Conservation (phyloP, 2,329 filamentous ascomycete genomes). For the Plenodomus tracheiphilus region DNA sequence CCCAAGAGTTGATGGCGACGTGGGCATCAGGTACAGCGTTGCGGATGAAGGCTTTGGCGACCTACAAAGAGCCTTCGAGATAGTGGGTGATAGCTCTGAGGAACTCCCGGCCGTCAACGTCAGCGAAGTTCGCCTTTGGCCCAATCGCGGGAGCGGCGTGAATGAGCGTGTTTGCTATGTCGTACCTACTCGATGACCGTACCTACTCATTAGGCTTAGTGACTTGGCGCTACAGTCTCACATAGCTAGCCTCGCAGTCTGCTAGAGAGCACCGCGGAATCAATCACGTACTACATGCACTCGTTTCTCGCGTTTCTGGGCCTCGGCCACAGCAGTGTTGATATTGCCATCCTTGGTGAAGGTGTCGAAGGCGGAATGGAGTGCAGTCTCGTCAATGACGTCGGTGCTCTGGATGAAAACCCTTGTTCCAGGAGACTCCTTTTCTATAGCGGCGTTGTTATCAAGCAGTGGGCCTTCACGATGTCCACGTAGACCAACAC, state of each 20-base stretch:
- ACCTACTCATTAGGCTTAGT: no score
- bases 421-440: conserved; percentile 12
- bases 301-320: no score
- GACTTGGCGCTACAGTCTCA: no score
- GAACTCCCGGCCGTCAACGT: conserved; percentile 10
- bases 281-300: no score
- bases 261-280: no score
- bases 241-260: no score
- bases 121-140: conserved; percentile 1
- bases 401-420: conserved; percentile 19
- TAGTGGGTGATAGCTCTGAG: conserved; percentile 17
- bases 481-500: conserved; percentile 52
- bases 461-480: conserved; percentile 37
- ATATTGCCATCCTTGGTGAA: conserved; percentile 18
- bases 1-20: conserved; percentile 24
- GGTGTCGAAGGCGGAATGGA: conserved; percentile 20
- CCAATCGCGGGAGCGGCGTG: conserved; percentile 24
- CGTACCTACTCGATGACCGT: no score
- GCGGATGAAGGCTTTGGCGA: conserved; percentile 26
- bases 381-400: conserved; percentile 17
- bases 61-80: conserved; percentile 17
- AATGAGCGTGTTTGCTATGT: no score
- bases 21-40: conserved; percentile 12
- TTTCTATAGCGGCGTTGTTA: conserved; percentile 37
- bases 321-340: no score